Evolutionary conservation across 2,329 filamentous ascomycete species (phyloP), one percentile per base, ranked within the genome.

Genomic region (Penicillium oxalicum): DNA sequence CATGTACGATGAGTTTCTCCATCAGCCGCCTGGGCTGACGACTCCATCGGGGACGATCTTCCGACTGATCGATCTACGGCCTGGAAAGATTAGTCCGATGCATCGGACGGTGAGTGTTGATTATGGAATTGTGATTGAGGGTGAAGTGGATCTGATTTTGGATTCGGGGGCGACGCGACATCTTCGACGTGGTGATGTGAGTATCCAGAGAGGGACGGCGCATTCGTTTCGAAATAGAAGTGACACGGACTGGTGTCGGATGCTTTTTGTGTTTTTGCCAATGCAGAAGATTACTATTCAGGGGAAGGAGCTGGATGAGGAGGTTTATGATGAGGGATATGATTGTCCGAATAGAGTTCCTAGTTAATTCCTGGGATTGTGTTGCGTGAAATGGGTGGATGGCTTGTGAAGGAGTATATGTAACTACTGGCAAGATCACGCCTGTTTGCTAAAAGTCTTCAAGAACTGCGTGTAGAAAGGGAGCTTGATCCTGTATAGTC

Each of bases 261-360:
- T 66, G 54, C n/a, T 66, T 11, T 65, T 66, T 61, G 59, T 65
- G 1, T 66, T 62, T 50, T 39, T 65, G 47, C 62, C 63, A 6
- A 64, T 65, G 52, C 44, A 60, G 26, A 56, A 56, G 34, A 27
- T 66, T 42, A 56, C 34, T 2, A 69, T 75, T 40, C 68, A 83
- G 9, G 67, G 64, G 12, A 73, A 74, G 54, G 80, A 83, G 58
- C 61, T 84, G 60, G 74, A 77, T 26, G 76, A 79, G 13, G 63
- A 65, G 42, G 54, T 63, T 26, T 65, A 67, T 47, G 55, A 61
- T 45, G 59, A 60, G 34, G 50, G 44, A 2, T 62, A 58, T 50
- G 56, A 61, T 13, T 39, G 50, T 4, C 13, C 47, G 4, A 50
- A 29, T 1, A 32, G 13, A 26, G 28, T 2, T 18, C 2, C 18